These are phyloP conservation scores for Gossypium schwendimanii DNA, from an alignment of 441 rosid genomes.

Conservation along the genomic window DNA sequence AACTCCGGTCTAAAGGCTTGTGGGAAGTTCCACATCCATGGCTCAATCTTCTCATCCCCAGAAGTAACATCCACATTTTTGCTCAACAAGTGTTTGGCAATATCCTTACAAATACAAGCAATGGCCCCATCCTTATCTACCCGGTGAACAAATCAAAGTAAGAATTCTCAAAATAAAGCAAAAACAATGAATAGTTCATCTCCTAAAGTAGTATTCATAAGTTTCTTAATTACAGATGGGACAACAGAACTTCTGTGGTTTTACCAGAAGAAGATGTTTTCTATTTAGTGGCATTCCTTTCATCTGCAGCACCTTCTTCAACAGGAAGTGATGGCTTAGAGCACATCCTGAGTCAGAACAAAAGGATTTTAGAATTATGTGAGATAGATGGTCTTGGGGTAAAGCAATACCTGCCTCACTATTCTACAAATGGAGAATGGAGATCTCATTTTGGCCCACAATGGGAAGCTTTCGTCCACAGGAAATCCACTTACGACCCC, in stretches of 20 bases:
- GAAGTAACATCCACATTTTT: slow-evolving; percentile 58
- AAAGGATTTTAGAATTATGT: slow-evolving; percentile 57
- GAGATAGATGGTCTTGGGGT: slow-evolving; percentile 46
- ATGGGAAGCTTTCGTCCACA: slow-evolving; percentile 66
- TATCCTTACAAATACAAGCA: slow-evolving; percentile 77
- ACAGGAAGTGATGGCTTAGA: slow-evolving; percentile 61
- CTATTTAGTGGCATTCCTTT: slow-evolving; percentile 85
- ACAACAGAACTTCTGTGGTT: slow-evolving; percentile 77
- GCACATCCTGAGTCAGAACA: slow-evolving; percentile 60
- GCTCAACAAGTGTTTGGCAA: slow-evolving; percentile 70
- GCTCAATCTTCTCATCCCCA: slow-evolving; percentile 85
- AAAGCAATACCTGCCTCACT: slow-evolving; percentile 90
- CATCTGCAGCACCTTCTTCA: slow-evolving; percentile 79
- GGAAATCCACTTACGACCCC: slow-evolving; percentile 81
- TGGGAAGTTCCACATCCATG: slow-evolving; percentile 99
- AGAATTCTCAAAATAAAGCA: not conserved
- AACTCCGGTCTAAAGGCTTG: slow-evolving; percentile 75
- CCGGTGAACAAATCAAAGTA: slow-evolving; percentile 93
- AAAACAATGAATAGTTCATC: not conserved
- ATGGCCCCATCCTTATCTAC: slow-evolving; percentile 84
- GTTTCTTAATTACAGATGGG: slow-evolving; percentile 63
- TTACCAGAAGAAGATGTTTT: slow-evolving; percentile 83
- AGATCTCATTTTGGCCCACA: slow-evolving; percentile 65
- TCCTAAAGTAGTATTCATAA: not conserved
- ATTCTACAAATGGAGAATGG: slow-evolving; percentile 76